Evolutionary conservation across 441 rosid species (phyloP), one percentile per base, ranked within the genome.

Genomic region (Codiaeum variegatum): DNA sequence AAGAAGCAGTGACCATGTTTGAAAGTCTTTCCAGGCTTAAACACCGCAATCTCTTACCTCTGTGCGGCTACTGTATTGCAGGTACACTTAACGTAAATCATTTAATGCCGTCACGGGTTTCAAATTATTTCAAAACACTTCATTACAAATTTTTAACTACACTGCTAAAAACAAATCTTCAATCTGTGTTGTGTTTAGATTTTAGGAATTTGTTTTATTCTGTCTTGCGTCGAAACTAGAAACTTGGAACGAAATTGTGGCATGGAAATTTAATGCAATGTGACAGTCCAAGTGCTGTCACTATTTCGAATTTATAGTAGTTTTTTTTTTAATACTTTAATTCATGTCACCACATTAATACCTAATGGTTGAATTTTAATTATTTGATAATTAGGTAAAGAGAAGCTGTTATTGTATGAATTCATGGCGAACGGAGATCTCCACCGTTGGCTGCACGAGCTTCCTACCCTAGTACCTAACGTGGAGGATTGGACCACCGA

Each of bases 401-500:
- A 92, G 84, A 94, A 94, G 87, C 81, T 94, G 34, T 81, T 90
- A 3, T 49, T 94, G 56, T 85, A 86, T 71, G 98, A 94, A 61
- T 94, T 86, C 72, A 87, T 94, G 96, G 79, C 91, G 16, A 91
- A 85, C 67, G 98, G 98, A 19, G 97, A 94, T 77, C 85, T 94
- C 61, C 88, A 88, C 84, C 87, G 87, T 32, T 94, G 97, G 97
- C 90, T 94, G 32, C 91, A 94, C 82, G 98, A 94, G 85, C 96
- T 94, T 18, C 98, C 97, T 0, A 72, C 91, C 0, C 92, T 95
- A 26, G 81, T 81, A 61, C 78, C 92, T 54, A 84, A 92, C 88
- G 94, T 91, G 67, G 98, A 94, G 79, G 97, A 94, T 70, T 94
- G 98, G 98, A 90, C 90, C 75, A 77, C 83, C 1, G 97, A 94